Base-by-base conservation (phyloP, 2,329 filamentous ascomycete species). In the Epichloe gansuensis region DNA sequence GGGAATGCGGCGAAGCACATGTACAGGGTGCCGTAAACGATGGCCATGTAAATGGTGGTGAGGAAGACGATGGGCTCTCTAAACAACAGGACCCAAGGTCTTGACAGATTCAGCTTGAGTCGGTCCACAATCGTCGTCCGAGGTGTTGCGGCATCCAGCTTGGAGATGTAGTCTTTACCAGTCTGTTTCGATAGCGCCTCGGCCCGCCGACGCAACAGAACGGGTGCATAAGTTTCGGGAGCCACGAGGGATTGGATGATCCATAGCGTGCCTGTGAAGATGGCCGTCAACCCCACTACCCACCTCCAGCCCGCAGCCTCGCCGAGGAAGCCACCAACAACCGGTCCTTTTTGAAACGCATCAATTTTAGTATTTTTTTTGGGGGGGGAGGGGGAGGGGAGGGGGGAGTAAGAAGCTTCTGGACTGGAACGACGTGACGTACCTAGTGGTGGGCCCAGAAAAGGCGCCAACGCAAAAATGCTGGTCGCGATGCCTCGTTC, bases 51-150 rank as follows among this genome's bases (percentile, higher is more conserved):
- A 27, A 85, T 68, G 6, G 74, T 77, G 4, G 81, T 71, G 9
- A 85, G 68, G 11, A 84, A 63, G 25, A 85, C 80, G 56, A 86
- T 85, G 5, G 82, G 82, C 59, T 87, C 82, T 50, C 67, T 67
- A 69, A 86, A 80, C 1, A 87, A 71, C 5, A 87, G 68, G 39
- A 81, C 66, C 80, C 79, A 84, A 1, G 83, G 83, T 1, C 82
- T 74, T 41, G 73, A 67, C n/a, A 85, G 69, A 4, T 78, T 74
- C 2, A 74, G 72, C 51, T 72, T 72, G 62, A 84, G 76, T 40
- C 77, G 74, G 51, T 73, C 63, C 7, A 60, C 61, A n/a, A 78
- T 58, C 4, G 68, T 68, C 27, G 69, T 61, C 40, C 65, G 68
- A 31, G 72, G 72, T 47, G 70, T 66, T 17, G 70, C 67, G 17